Conservation (phyloP, 2,329 filamentous ascomycete species). For the Diplodia corticola region DNA sequence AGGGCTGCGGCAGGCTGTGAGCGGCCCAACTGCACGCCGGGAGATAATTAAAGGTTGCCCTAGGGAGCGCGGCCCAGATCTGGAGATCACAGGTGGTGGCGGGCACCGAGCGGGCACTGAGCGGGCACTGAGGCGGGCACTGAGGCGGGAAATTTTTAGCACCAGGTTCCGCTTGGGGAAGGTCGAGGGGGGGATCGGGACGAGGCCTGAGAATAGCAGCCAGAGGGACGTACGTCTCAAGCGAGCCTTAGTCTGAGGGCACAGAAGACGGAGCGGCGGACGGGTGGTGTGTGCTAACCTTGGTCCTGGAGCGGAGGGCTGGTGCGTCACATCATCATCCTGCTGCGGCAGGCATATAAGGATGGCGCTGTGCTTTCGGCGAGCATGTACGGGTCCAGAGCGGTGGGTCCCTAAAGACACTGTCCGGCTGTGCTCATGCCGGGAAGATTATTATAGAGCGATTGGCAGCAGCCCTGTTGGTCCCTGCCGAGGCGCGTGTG, state of each 20-base stretch:
- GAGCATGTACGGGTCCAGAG: conserved; percentile 15
- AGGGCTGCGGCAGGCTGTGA: conserved; percentile 21
- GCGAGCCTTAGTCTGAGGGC: conserved; percentile 18
- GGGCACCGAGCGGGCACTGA: conserved; percentile 9
- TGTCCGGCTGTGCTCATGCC: conserved; percentile 21
- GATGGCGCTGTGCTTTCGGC: conserved; percentile 19
- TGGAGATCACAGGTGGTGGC: conserved; percentile 19
- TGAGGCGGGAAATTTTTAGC: conserved; percentile 19
- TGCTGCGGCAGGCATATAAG: conserved; percentile 23
- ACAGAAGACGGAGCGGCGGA: conserved; percentile 8
- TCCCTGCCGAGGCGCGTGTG: conserved; percentile 11
- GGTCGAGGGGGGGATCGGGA: conserved; percentile 14
- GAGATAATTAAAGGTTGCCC: conserved; percentile 21
- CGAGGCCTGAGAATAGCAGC: conserved; percentile 14
- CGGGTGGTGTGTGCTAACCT: conserved; percentile 18
- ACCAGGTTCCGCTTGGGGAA: conserved; percentile 15
- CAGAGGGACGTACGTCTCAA: conserved; percentile 6
- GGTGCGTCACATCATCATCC: conserved; percentile 23
- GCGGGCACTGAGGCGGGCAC: conserved; percentile 11
- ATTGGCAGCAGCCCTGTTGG: conserved; percentile 8
- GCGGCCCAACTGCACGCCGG: conserved; percentile 19
- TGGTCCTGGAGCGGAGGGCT: conserved; percentile 19
- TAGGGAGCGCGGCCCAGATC: conserved; percentile 13
- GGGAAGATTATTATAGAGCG: conserved; percentile 22
- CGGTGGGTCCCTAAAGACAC: conserved; percentile 20